Evolutionary conservation across 2,329 filamentous ascomycete species (phyloP).

Genomic region (Fusarium guadeloupense): DNA sequence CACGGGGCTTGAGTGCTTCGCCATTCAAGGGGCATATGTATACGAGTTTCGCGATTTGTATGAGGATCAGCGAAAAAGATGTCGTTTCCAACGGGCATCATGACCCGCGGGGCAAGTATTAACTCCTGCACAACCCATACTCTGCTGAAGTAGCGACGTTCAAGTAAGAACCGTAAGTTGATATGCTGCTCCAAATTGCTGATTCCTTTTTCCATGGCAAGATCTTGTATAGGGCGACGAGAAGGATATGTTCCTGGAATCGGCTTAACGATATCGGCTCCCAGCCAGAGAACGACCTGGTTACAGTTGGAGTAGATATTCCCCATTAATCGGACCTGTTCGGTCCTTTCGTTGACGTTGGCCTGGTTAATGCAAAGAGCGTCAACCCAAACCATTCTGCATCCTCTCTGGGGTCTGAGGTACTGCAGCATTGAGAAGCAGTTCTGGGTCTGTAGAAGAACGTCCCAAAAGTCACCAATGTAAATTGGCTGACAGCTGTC

Average conservation of each 20-base stretch:
- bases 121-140: not conserved
- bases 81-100: not conserved
- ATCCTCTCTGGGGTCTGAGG: not conserved
- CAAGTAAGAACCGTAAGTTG: not conserved
- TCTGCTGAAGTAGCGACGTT: not conserved
- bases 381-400: conserved; percentile 1
- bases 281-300: not conserved
- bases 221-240: not conserved
- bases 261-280: not conserved
- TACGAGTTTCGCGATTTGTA: not conserved
- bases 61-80: not conserved
- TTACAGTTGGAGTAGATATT: not conserved
- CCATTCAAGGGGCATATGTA: not conserved
- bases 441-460: not conserved
- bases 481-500: not conserved
- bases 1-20: not conserved
- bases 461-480: not conserved
- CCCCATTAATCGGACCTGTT: not conserved
- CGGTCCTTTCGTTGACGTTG: not conserved
- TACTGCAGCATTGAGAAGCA: not conserved
- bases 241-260: not conserved
- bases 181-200: not conserved
- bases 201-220: not conserved
- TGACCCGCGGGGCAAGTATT: not conserved
- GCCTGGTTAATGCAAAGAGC: conserved; percentile 3